phyloP scores from a whole-genome alignment of 148 eudicot genomes.

The Vaccinium corymbosum region DNA sequence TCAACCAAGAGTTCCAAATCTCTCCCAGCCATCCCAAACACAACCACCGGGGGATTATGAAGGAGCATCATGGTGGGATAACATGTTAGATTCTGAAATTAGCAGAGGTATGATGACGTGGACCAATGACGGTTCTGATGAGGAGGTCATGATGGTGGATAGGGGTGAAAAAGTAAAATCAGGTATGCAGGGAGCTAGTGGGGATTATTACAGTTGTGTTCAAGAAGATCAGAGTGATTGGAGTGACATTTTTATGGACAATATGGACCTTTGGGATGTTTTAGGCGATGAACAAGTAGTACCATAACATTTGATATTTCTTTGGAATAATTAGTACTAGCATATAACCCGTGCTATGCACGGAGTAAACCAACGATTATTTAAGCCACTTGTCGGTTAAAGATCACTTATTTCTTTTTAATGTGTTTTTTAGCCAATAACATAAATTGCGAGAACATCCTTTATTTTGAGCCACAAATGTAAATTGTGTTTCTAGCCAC shows the following conservation, averaged over 20 bases:
- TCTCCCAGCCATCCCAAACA: neutral
- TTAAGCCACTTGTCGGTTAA: too few relatives aligned
- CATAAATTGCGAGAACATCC: too few relatives aligned
- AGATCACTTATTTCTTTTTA: too few relatives aligned
- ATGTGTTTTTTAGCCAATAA: too few relatives aligned
- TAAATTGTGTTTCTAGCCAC: too few relatives aligned
- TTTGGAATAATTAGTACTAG: too few relatives aligned
- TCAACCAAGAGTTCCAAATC: neutral
- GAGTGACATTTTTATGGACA: neutral
- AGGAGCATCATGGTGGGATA: neutral
- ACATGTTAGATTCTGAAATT: neutral
- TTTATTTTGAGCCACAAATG: too few relatives aligned
- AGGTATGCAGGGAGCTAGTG: too few relatives aligned
- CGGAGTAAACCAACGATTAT: too few relatives aligned
- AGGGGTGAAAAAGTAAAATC: neutral
- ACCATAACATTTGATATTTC: neutral
- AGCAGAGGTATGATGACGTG: neutral
- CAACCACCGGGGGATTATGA: neutral
- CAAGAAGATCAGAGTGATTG: neutral
- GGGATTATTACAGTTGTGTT: neutral
- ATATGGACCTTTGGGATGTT: neutral
- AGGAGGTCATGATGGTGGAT: neutral
- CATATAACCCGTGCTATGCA: too few relatives aligned
- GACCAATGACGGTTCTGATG: neutral
- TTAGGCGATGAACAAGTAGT: neutral